Base-by-base conservation (phyloP, 2,329 filamentous ascomycete species). In the Trichoderma endophyticum region DNA sequence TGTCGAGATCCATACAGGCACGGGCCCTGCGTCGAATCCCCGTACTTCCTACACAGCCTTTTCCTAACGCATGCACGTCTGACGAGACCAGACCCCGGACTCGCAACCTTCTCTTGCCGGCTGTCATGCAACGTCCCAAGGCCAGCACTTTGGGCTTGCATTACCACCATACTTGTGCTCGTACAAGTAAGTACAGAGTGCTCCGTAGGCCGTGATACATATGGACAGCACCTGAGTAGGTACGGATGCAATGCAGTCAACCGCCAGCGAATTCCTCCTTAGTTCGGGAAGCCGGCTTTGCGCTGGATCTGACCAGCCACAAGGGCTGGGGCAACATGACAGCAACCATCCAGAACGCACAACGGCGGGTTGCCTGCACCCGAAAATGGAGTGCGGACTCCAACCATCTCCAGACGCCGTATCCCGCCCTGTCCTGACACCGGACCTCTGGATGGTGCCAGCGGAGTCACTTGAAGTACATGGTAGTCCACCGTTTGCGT, bases 21-120 rank as follows among this genome's bases (percentile, higher is more conserved):
- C 36, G 34, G 28, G 56, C 54, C 59, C n/a, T 63, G 43, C 54
- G 34, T 60, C 18, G 48, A 8, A 67, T 39, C 51, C 30, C 34
- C 14, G 43, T 68, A 28, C 56, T 51, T 54, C 67, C 26, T 34
- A 69, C 30, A 63, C 67, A 62, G 67, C 57, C 67, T 28, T 61
- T 36, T 32, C 24, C 57, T 67, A 26, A 70, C 60, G 67, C 67
- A 70, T 70, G 67, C 67, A 62, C 67, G 67, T 70, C 67, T 70
- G 67, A 70, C 67, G 43, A 39, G 21, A 68, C 39, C 65, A 43
- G 56, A 48, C 67, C 67, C 67, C 51, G 57, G 67, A 15, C 67
- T 70, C 67, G 67, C 36, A 70, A 54, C 67, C 66, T 70, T 61
- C 51, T 66, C 28, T 66, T 65, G 62, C 26, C 39, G 39, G n/a